A percentile compares a stretch with the other conserved stretches of the same genome.
These are phyloP conservation scores for maize (Zea mays) DNA, from an alignment of 176 grass and related monocot genomes.

Conservation along the genomic window Zm-B73-REFERENCE-NAM-5.0 NC_050096.1:257426001-257426500, in stretches of 20 bases:
- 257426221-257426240: neutral
- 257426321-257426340: neutral
- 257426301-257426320: neutral
- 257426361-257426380: neutral
- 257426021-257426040: neutral
- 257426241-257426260: neutral
- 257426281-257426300: neutral
- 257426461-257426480: too few species aligned
- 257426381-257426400: neutral
- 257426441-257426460: too few species aligned
- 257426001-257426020: neutral
- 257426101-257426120: slow-evolving; percentile 57
- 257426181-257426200: slow-evolving; percentile 28
- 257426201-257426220: neutral
- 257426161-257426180: slow-evolving; percentile 52
- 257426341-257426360: neutral
- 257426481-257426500: too few species aligned
- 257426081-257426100: slow-evolving; percentile 15
- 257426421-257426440: neutral
- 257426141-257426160: slow-evolving; percentile 50
- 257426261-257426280: neutral
- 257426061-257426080: slow-evolving; percentile 53
- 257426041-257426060: slow-evolving; percentile 43
- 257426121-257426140: slow-evolving; percentile 49
- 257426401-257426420: neutral